These are phyloP conservation scores for Lachancea cidri DNA, from an alignment of 805 yeast genomes.

Conservation along the genomic window DNA sequence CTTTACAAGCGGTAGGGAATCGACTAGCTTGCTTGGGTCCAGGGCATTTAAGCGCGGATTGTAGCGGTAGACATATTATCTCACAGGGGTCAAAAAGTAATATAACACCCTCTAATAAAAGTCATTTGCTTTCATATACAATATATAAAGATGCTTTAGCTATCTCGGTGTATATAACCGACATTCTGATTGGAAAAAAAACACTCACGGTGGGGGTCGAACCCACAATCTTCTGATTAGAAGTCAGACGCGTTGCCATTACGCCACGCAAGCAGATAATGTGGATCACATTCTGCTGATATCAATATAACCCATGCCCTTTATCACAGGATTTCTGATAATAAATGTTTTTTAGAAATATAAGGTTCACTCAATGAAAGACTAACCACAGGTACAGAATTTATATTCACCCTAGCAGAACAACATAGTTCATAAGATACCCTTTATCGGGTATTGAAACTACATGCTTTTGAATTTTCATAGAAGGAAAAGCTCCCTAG, in stretches of 20 bases:
- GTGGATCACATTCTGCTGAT: too few relatives aligned
- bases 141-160: background rate
- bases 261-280: constrained; percentile 46
- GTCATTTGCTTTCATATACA: too few relatives aligned
- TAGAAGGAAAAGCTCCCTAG: background rate
- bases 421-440: too few relatives aligned
- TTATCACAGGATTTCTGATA: too few relatives aligned
- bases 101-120: too few relatives aligned
- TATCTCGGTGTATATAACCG: background rate
- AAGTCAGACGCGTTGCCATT: constrained; percentile 54
- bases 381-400: too few relatives aligned
- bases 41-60: background rate
- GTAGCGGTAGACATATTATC: too few relatives aligned
- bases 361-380: too few relatives aligned
- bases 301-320: too few relatives aligned
- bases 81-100: background rate
- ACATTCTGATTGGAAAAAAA: constrained; percentile 10
- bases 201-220: constrained; percentile 53
- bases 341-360: too few relatives aligned
- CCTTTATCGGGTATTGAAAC: too few relatives aligned
- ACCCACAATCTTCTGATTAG: constrained; percentile 52
- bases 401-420: too few relatives aligned
- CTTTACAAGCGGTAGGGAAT: background rate
- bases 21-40: background rate
- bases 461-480: background rate